These are phyloP conservation scores for Calocybe cyanea DNA, from an alignment of 768 basidiomycete species.

Conservation along the genomic window DNA sequence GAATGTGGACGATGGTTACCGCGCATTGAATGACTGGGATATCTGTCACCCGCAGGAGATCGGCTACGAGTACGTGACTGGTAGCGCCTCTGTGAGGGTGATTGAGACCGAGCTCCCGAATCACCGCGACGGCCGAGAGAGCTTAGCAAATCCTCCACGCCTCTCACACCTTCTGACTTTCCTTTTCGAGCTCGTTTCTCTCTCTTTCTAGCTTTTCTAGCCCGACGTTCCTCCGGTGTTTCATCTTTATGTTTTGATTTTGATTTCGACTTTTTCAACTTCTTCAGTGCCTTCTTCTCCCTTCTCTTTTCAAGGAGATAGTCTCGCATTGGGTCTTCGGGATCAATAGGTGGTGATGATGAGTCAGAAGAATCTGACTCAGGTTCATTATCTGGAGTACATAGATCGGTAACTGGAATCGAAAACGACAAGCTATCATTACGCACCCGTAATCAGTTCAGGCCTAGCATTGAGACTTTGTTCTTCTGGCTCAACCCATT, in stretches of 20 bases:
- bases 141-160: constrained; percentile 63
- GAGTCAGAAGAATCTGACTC: constrained; percentile 66
- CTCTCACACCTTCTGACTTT: constrained; percentile 61
- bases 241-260: constrained; percentile 72
- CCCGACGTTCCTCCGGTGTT: constrained; percentile 74
- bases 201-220: constrained; percentile 66
- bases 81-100: constrained; percentile 13
- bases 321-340: constrained; percentile 97
- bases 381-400: constrained; percentile 40
- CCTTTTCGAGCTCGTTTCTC: constrained; percentile 59
- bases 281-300: constrained; percentile 68
- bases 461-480: constrained; percentile 89
- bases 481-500: constrained; percentile 80
- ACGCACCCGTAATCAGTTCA: constrained; percentile 57
- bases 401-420: constrained; percentile 1
- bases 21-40: constrained; percentile 4
- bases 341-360: constrained; percentile 72
- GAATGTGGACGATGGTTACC: constrained; percentile 11
- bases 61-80: constrained; percentile 14
- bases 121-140: constrained; percentile 36
- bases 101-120: constrained; percentile 18
- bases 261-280: constrained; percentile 55
- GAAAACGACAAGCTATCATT: neutral
- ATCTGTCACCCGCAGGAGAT: constrained; percentile 13
- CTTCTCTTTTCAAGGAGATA: constrained; percentile 75